phyloP scores from a whole-genome alignment of 495 filamentous ascomycete species.

The Trichoderma orchidacearum region DNA sequence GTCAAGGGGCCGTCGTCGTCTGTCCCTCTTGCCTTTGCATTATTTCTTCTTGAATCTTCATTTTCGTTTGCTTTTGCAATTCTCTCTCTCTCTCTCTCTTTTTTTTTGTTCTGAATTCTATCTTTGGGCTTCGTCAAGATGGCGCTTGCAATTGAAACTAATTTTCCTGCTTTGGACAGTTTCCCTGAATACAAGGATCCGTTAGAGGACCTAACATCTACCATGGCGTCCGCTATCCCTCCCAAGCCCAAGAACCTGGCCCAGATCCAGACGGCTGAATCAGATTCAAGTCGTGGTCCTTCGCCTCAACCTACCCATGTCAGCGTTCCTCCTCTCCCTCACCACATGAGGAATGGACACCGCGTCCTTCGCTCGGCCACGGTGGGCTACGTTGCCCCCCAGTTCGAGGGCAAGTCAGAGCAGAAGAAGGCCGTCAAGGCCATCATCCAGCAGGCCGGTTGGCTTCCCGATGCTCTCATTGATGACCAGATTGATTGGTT shows the following conservation, averaged over 20 bases:
- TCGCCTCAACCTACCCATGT: constrained; percentile 89
- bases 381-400: constrained; percentile 90
- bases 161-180: constrained; percentile 21
- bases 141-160: constrained; percentile 26
- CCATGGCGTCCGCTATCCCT: constrained; percentile 12
- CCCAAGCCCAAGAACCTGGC: constrained; percentile 16
- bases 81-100: too few relatives aligned
- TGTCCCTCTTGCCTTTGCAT: not conserved
- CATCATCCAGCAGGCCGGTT: constrained; percentile 37
- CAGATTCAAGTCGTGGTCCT: constrained; percentile 35
- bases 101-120: not conserved
- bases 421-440: constrained; percentile 66
- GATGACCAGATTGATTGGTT: constrained; percentile 87
- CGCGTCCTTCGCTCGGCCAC: constrained; percentile 72
- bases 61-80: not conserved
- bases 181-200: constrained; percentile 16
- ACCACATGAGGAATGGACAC: constrained; percentile 41
- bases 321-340: constrained; percentile 52
- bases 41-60: not conserved
- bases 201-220: constrained; percentile 20
- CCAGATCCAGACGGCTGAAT: constrained; percentile 15
- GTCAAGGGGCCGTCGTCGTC: not conserved
- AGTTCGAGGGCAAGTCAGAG: constrained; percentile 84
- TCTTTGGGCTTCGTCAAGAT: too few relatives aligned
- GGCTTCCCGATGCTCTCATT: constrained; percentile 75